Evolutionary conservation across 2,329 filamentous ascomycete genomes (phyloP), one percentile per base, ranked within the genome.

Genomic region (Grosmannia serpens): DNA sequence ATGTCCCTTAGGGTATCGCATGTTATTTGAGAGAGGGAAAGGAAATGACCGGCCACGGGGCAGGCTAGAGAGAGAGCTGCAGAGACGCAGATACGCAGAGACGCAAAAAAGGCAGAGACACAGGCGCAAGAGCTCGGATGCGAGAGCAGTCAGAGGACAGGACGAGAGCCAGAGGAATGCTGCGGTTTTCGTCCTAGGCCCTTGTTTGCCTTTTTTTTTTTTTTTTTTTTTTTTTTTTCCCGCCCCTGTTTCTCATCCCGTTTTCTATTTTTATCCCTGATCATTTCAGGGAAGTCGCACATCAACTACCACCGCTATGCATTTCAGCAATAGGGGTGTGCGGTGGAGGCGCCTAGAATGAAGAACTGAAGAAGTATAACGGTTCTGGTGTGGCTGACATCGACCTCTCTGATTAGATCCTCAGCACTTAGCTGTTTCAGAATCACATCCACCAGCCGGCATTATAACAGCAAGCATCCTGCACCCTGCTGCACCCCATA

Each of bases 1-100:
- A 70, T 64, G 64, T 63, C 69, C 67, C 66, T 65, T 70, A 70
- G 65, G 68, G 62, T 62, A 69, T 67, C 67, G 69, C 69, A 70
- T 70, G 63, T 60, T 64, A 62, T 61, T 63, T 49, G 49, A 17
- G 49, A 46, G 13, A 33, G 35, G 15, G 11, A 15, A 29, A 54
- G 46, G 55, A 55, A 56, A 59, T 27, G 41, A 47, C 27, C 10
- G 6, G n/a, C 11, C 54, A 27, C 26, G 11, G 41, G 44, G 35
- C 31, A 17, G 33, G n/a, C 31, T 44, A 47, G n/a, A 24, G 44
- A 22, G 9, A 26, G 33, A 35, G 33, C 10, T 52, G 50, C n/a
- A 24, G 15, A 46, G 24, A 15, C 11, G 27, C 24, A 31, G 31
- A 22, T 22, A 54, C 10, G 35, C 51, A 22, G 24, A 53, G n/a